phyloP scores from a whole-genome alignment of 306 rosid genomes.

The Trichosanthes cucumerina region DNA sequence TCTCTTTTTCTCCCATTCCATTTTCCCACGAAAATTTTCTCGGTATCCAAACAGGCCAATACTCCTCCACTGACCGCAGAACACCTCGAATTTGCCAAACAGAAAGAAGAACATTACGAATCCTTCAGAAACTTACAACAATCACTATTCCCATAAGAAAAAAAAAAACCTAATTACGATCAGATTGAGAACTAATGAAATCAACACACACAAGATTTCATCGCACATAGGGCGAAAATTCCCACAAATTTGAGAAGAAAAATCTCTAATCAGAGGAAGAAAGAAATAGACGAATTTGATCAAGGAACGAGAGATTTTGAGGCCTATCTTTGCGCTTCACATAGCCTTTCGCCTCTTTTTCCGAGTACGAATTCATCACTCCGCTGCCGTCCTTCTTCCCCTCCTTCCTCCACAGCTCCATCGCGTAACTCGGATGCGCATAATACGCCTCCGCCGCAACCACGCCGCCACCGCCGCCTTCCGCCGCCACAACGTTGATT shows the following conservation, averaged over 20 bases:
- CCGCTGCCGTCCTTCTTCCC: constrained; percentile 26
- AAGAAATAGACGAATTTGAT: constrained; percentile 52
- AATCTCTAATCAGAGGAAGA: constrained; percentile 11
- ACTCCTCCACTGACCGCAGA: background rate
- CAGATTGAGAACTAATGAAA: background rate
- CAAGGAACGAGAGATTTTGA: constrained; percentile 54
- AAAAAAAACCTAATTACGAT: background rate
- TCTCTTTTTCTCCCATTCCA: background rate
- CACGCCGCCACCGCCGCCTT: background rate
- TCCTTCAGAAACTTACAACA: background rate
- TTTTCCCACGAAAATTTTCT: background rate
- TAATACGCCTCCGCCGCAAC: constrained; percentile 56
- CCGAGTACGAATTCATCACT: constrained; percentile 30
- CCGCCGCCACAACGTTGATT: constrained; percentile 3
- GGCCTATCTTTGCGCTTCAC: constrained; percentile 77
- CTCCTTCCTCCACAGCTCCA: constrained; percentile 53
- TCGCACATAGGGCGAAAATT: background rate
- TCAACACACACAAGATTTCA: background rate
- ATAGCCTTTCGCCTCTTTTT: constrained; percentile 49
- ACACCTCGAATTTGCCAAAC: background rate
- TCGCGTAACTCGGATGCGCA: constrained; percentile 53
- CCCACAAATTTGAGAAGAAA: background rate
- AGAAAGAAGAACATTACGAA: background rate
- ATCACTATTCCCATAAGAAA: background rate
- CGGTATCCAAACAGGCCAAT: background rate